Base-by-base conservation (phyloP, 169 alveolate genomes). In the Eimeria necatrix region DNA sequence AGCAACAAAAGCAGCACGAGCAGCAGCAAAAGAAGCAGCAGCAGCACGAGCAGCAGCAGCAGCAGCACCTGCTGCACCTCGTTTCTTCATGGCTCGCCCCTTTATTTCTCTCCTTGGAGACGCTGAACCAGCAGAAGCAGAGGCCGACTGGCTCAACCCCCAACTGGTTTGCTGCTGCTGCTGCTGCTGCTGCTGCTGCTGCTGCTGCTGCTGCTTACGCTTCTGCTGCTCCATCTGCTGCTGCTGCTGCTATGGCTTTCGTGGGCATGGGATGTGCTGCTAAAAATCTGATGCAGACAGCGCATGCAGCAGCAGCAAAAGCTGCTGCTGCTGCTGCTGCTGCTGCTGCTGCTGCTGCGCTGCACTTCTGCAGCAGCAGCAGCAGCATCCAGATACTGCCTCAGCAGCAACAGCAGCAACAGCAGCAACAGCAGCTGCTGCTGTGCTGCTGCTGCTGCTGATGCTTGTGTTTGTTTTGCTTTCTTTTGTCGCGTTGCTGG, bases 311-410 rank as follows among this genome's bases (percentile, higher is more conserved):
- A 6, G 52, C 48, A 24, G 53, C 22, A 12, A 22, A 6, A 12
- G 83, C 83, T 7, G 83, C 83, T 24, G 83, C 83, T 26, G 48
- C 14, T 26, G 52, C 48, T 26, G 52, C 52, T 81, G 86, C 93
- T 95, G 97, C 48, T 76, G 41, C 71, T 88, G 83, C 93, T 95
- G n/a, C 48, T 22, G 76, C 61, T 6, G 61, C 61, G 61, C 18
- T 53, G 61, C 61, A 53, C 18, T 8, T n/a, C 18, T 8, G 61
- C 61, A 53, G 61, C 61, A 53, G 61, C 61, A 53, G 61, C 61
- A 53, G 61, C 61, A 53, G 61, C 61, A 53, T n/a, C n/a, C n/a
- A n/a, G n/a, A n/a, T n/a, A n/a, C n/a, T n/a, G n/a, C n/a, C n/a
- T n/a, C 61, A 53, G 61, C 76, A 64, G 76, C 76, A 16, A 46